These are phyloP conservation scores for Marsdenia floribunda DNA, from an alignment of 257 asterid species.

Conservation along the genomic window DNA sequence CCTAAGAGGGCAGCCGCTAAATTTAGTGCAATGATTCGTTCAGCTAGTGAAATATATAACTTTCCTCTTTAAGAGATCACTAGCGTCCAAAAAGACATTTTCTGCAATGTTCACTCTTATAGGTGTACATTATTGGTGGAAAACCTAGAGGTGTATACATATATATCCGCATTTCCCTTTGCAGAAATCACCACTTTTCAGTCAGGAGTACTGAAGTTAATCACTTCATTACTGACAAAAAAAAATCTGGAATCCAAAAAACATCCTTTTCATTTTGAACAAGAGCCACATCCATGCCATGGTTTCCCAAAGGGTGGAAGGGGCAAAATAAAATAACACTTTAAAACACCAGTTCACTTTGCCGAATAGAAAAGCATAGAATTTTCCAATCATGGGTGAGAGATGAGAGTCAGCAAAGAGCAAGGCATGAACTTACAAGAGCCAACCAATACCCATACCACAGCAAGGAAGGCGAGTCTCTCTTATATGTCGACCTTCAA, in stretches of 20 bases:
- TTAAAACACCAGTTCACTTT: neutral
- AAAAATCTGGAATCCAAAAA: neutral
- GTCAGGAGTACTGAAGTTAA: neutral
- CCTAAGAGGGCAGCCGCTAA: neutral
- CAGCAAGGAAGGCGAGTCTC: slow-evolving; percentile 87
- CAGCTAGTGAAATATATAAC: neutral
- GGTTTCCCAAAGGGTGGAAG: neutral
- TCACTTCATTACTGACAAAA: neutral
- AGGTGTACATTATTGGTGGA: neutral
- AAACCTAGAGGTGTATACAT: neutral
- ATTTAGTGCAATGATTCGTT: neutral
- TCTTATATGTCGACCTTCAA: slow-evolving; percentile 41
- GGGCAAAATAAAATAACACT: neutral
- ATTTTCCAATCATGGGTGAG: slow-evolving; percentile 7
- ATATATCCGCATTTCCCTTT: neutral
- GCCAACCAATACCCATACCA: slow-evolving; percentile 92
- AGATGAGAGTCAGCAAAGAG: neutral
- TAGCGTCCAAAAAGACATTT: neutral
- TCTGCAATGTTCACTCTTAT: neutral
- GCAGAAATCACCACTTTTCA: neutral
- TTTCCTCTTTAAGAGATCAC: neutral
- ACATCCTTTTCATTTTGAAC: neutral
- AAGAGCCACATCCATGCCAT: neutral
- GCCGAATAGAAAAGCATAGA: neutral
- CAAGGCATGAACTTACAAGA: slow-evolving; percentile 54